phyloP scores from a whole-genome alignment of 768 basidiomycete species.

The Leccinum boreale region DNA sequence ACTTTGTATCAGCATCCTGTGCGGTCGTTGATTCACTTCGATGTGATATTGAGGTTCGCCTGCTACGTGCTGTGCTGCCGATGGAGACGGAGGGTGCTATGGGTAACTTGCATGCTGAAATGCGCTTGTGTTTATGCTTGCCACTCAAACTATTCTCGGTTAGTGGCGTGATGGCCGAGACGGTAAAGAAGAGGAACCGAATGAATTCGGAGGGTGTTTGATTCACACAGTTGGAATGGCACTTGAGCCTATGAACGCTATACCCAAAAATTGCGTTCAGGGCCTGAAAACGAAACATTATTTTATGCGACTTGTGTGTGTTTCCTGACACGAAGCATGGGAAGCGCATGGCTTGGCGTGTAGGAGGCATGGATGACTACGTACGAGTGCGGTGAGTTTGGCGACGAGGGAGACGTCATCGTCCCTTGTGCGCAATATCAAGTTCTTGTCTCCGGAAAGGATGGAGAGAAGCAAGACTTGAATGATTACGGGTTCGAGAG shows the following conservation, averaged over 20 bases:
- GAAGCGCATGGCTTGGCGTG: slow-evolving; percentile 4
- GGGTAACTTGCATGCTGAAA: slow-evolving; percentile 16
- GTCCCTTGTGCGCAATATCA: slow-evolving; percentile 62
- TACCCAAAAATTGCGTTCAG: slow-evolving; percentile 59
- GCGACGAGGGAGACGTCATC: slow-evolving; percentile 62
- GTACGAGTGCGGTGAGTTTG: slow-evolving; percentile 56
- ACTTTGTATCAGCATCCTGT: slow-evolving; percentile 7
- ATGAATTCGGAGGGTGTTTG: slow-evolving; percentile 31
- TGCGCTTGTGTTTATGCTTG: slow-evolving; percentile 20
- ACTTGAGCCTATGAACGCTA: slow-evolving; percentile 54
- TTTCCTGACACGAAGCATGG: not conserved
- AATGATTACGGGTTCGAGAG: slow-evolving; percentile 59
- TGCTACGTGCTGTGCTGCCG: slow-evolving; percentile 23
- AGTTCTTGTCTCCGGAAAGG: slow-evolving; percentile 56
- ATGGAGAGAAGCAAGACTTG: slow-evolving; percentile 67
- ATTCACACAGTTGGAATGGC: slow-evolving; percentile 28
- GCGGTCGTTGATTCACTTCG: slow-evolving; percentile 17
- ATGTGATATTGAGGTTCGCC: slow-evolving; percentile 25
- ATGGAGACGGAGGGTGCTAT: slow-evolving; percentile 13
- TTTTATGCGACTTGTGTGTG: slow-evolving; percentile 1
- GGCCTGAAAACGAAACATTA: slow-evolving; percentile 39
- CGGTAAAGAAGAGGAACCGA: slow-evolving; percentile 36
- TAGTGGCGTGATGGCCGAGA: slow-evolving; percentile 16
- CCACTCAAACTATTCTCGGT: slow-evolving; percentile 10
- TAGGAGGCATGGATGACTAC: slow-evolving; percentile 2